These are phyloP conservation scores for Lachancea waltii DNA, from an alignment of 805 yeast species.

Conservation along the genomic window DNA sequence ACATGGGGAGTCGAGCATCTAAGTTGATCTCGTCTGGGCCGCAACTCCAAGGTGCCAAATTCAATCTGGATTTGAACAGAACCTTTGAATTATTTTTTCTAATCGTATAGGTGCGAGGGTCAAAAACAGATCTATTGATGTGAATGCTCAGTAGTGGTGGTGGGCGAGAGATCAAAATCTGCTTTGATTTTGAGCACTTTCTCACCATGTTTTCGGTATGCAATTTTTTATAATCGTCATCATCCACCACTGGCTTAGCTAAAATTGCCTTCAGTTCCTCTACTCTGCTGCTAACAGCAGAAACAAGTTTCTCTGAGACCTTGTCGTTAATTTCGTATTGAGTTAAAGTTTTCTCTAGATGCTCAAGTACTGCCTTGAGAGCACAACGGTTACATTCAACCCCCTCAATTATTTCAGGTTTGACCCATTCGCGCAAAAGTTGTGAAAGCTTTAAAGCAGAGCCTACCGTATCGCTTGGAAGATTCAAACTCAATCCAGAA, in stretches of 20 bases:
- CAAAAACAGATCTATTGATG: conserved; percentile 89
- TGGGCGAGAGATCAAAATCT: conserved; percentile 69
- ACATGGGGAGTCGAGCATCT: conserved; percentile 74
- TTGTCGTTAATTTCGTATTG: conserved; percentile 22
- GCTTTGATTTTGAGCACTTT: conserved; percentile 78
- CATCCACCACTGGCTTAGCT: conserved; percentile 62
- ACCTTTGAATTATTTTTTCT: conserved; percentile 80
- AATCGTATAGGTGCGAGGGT: conserved; percentile 74
- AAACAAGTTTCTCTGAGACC: conserved; percentile 27
- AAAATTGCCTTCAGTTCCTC: conserved; percentile 48
- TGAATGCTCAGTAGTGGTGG: conserved; percentile 82
- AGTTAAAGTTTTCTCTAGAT: conserved; percentile 36
- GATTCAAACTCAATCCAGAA: conserved; percentile 64
- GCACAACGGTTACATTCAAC: conserved; percentile 96
- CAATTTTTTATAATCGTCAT: conserved; percentile 65
- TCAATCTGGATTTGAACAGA: conserved; percentile 62
- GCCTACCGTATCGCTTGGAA: conserved; percentile 46
- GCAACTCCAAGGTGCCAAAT: conserved; percentile 64
- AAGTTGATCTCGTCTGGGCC: conserved; percentile 62
- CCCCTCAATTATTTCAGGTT: conserved; percentile 82
- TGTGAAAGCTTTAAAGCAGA: conserved; percentile 43
- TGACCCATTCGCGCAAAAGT: conserved; percentile 58
- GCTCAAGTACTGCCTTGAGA: conserved; percentile 51
- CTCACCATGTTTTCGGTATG: conserved; percentile 70
- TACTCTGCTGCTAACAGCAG: conserved; percentile 41